These are phyloP conservation scores for Retiboletus flavoniger DNA, from an alignment of 1,284 basidiomycete species.

Conservation along the genomic window DNA sequence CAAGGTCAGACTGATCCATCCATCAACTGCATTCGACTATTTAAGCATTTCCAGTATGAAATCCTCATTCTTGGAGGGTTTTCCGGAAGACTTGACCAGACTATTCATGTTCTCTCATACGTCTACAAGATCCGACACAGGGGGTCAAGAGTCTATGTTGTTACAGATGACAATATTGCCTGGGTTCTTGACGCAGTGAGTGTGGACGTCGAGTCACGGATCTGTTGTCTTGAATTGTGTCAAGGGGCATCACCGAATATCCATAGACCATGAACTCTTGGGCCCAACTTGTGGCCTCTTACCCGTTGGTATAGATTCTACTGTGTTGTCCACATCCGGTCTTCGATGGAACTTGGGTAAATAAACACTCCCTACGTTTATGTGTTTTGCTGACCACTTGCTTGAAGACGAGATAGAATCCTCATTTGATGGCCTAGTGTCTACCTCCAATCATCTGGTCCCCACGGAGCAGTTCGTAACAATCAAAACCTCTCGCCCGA, in stretches of 20 bases:
- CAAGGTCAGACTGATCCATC: conserved; percentile 31
- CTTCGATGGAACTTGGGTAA: conserved; percentile 88
- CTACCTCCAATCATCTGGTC: conserved; percentile 89
- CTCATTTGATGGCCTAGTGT: conserved; percentile 79
- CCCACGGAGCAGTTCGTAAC: conserved; percentile 60
- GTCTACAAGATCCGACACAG: conserved; percentile 77
- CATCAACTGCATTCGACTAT: too few species aligned
- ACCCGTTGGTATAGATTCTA: conserved; percentile 80
- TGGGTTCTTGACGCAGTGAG: conserved; percentile 83
- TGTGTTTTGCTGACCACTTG: conserved; percentile 5
- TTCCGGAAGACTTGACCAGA: conserved; percentile 91
- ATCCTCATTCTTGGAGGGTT: conserved; percentile 87
- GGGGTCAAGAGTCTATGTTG: conserved; percentile 65
- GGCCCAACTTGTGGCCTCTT: conserved; percentile 92
- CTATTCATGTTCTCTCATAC: conserved; percentile 84
- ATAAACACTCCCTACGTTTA: conserved; percentile 23
- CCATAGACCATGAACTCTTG: conserved; percentile 69
- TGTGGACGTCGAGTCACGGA: conserved; percentile 7
- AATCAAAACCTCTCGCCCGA: conserved; percentile 76
- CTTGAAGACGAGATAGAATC: conserved; percentile 57
- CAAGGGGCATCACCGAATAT: conserved; percentile 79
- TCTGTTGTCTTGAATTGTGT: conserved; percentile 3
- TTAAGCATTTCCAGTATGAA: conserved; percentile 45
- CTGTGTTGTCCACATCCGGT: conserved; percentile 78
- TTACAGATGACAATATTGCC: conserved; percentile 85